These are phyloP conservation scores for Aspergillus nanangensis DNA, from an alignment of 495 filamentous ascomycete species.

Conservation along the genomic window DNA sequence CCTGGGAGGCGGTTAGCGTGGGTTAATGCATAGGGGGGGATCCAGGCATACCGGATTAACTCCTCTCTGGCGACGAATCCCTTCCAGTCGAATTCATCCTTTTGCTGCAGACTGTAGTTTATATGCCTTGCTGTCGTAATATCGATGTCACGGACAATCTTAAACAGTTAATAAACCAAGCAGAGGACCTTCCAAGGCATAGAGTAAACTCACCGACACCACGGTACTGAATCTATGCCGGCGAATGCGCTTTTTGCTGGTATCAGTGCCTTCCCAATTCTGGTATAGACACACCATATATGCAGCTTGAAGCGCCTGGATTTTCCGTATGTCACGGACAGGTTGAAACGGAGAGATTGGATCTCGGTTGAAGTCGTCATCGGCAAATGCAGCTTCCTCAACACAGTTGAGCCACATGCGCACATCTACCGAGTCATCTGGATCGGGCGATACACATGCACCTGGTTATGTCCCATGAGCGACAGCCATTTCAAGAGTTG, in stretches of 20 bases:
- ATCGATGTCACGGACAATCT: slow-evolving; percentile 21
- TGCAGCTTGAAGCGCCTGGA: slow-evolving; percentile 20
- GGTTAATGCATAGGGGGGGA: slow-evolving; percentile 6
- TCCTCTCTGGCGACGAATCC: slow-evolving; percentile 20
- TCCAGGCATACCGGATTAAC: slow-evolving; percentile 11
- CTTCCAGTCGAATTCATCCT: slow-evolving; percentile 21
- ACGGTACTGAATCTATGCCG: slow-evolving; percentile 16
- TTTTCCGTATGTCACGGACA: slow-evolving; percentile 6
- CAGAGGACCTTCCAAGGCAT: neutral
- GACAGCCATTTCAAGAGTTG: too few species aligned
- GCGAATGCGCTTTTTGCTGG: slow-evolving; percentile 18
- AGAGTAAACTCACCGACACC: slow-evolving; percentile 16
- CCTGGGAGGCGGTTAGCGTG: slow-evolving; percentile 34
- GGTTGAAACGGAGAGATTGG: slow-evolving; percentile 1
- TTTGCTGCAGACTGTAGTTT: slow-evolving; percentile 9
- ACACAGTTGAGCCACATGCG: slow-evolving; percentile 20
- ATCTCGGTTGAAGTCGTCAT: slow-evolving; percentile 22
- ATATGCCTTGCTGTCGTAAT: slow-evolving; percentile 14
- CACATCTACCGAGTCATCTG: slow-evolving; percentile 18
- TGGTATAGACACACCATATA: slow-evolving; percentile 25
- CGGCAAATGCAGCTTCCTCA: slow-evolving; percentile 19
- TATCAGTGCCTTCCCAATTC: slow-evolving; percentile 21
- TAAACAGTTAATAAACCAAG: neutral
- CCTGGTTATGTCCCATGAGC: too few species aligned
- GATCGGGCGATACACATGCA: slow-evolving; percentile 14